Base-by-base conservation (phyloP, 352 stramenopile species). In the Blastocystis hominis region DNA sequence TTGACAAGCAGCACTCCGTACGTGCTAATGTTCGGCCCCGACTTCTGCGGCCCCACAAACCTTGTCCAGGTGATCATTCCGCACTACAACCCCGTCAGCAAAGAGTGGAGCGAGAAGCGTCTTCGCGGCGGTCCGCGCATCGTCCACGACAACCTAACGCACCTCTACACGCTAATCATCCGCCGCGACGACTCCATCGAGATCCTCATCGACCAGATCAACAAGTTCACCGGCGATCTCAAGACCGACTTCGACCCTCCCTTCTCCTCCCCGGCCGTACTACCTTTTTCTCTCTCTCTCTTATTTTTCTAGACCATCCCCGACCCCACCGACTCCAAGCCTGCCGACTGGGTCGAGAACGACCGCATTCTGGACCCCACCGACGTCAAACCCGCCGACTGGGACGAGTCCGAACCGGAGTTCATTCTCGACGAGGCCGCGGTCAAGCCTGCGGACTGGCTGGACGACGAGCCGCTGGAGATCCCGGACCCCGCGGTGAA, bases 1-100 rank as follows among this genome's bases (percentile, higher is more conserved):
- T 93, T 97, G 69, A 92, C 92, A 70, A 92, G 96, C 88, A 86
- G 91, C 42, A 94, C 93, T 63, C 94, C 94, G 40, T 98, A 97
- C 86, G 92, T 93, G 76, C 93, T 98, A 90, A 98, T 98, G 95
- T 98, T 98, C 90, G 95, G 95, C 0, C 95, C 95, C 0, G 95
- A 98, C 90, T 95, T 95, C 86, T 98, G 95, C 89, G 94, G 94
- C 54, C 89, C 90, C 13, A 97, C 90, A 88, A 94, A 97, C 90
- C 97, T 97, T 42, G 90, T 93, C 9, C 95, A 98, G 80, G 94
- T 98, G 40, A 98, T 98, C 84, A 94, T 98, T 89, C 92, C 95
- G 89, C 93, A 97, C 91, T 91, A 95, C 89, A 97, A 97, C 91
- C 94, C 94, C 0, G 66, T 95, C 34, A 95, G 93, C 4, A 89